A percentile compares a stretch with the other conserved stretches of the same genome.
These are phyloP conservation scores for Pichia cactophila DNA, from an alignment of 1,139 yeast genomes.

Conservation along the genomic window DNA sequence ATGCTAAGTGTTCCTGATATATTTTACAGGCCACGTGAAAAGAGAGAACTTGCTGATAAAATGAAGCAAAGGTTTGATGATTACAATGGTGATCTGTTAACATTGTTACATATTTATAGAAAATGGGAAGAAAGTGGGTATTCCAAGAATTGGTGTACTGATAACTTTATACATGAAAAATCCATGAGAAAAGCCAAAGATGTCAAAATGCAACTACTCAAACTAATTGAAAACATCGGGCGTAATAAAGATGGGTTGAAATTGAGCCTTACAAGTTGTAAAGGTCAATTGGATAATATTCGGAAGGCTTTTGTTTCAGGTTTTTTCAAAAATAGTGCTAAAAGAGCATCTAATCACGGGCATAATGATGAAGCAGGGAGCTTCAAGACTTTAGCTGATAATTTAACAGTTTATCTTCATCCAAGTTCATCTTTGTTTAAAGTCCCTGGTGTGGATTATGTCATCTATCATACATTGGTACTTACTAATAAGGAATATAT, in stretches of 20 bases:
- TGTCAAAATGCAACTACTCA: constrained; percentile 61
- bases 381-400: constrained; percentile 69
- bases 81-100: constrained; percentile 90
- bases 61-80: constrained; percentile 75
- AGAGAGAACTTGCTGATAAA: constrained; percentile 67
- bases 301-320: constrained; percentile 79
- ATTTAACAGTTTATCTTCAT: constrained; percentile 75
- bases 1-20: constrained; percentile 88
- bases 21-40: constrained; percentile 78
- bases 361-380: constrained; percentile 45
- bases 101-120: constrained; percentile 71
- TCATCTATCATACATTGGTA: constrained; percentile 74
- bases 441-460: constrained; percentile 39
- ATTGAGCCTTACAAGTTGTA: constrained; percentile 40
- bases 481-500: constrained; percentile 84
- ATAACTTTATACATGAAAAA: constrained; percentile 75
- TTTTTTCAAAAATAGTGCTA: constrained; percentile 78
- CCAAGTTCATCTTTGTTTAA: constrained; percentile 81
- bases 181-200: constrained; percentile 72
- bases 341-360: constrained; percentile 46
- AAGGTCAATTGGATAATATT: constrained; percentile 53
- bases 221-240: constrained; percentile 50
- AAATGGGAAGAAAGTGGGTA: constrained; percentile 64
- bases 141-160: constrained; percentile 71
- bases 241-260: constrained; percentile 31